Percentiles rank a stretch among this genome's conserved stretches.
Evolutionary conservation across 2,329 filamentous ascomycete species (phyloP).

Genomic region (Trichoderma sp.): DNA sequence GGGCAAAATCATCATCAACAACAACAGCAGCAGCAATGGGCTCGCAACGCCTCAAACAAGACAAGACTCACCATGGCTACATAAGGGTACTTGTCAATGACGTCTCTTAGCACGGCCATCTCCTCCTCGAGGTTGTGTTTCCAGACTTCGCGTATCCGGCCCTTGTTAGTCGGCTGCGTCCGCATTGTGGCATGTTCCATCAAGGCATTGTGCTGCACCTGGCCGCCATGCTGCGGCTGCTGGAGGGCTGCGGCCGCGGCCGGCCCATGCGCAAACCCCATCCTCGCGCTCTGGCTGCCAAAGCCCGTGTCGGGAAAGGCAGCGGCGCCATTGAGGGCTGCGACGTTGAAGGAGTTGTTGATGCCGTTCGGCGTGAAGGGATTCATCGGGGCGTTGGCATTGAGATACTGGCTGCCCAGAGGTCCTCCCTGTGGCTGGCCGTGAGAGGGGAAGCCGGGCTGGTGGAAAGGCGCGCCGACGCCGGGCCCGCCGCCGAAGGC

Average conservation of each 20-base stretch:
- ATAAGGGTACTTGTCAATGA: constrained; percentile 89
- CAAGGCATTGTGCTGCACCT: constrained; percentile 39
- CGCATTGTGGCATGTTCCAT: constrained; percentile 43
- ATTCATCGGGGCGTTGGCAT: constrained; percentile 63
- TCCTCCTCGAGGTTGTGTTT: constrained; percentile 86
- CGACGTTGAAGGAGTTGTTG: constrained; percentile 55
- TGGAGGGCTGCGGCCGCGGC: constrained; percentile 54
- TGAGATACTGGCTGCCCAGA: constrained; percentile 70
- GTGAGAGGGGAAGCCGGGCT: constrained; percentile 51
- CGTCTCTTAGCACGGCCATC: constrained; percentile 75
- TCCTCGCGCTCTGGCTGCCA: constrained; percentile 80
- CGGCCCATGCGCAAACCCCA: constrained; percentile 70
- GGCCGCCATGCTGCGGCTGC: constrained; percentile 50
- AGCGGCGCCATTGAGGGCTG: constrained; percentile 54
- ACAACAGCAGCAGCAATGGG: background rate
- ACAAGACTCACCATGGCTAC: constrained; percentile 81
- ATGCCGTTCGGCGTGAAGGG: constrained; percentile 59
- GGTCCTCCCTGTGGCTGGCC: constrained; percentile 49
- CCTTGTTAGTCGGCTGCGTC: constrained; percentile 62
- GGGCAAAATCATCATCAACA: background rate
- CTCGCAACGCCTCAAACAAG: background rate
- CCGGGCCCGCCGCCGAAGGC: constrained; percentile 38
- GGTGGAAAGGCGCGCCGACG: constrained; percentile 41
- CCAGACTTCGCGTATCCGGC: constrained; percentile 95
- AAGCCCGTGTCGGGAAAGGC: constrained; percentile 68